Conservation (phyloP, 2,329 filamentous ascomycete genomes). For the Fusarium pilosicola region DNA sequence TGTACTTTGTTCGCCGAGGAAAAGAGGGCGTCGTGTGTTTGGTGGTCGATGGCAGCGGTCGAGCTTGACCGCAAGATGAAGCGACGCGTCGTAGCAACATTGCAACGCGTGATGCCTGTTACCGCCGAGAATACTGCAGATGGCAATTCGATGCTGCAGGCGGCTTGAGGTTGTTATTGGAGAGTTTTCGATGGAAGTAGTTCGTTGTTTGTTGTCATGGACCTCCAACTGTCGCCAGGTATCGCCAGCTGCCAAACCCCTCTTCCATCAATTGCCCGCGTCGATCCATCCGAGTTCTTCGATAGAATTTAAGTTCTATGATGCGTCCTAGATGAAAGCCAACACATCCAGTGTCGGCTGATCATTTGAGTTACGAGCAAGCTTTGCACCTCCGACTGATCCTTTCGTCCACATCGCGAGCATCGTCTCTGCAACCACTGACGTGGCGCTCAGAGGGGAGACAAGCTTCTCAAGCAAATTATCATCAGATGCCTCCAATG, state of each 20-base stretch:
- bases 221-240: neutral
- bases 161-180: neutral
- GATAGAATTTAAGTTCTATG: neutral
- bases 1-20: neutral
- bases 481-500: neutral
- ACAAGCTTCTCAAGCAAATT: neutral
- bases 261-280: too few relatives aligned
- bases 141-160: too few relatives aligned
- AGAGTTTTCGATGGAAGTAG: neutral
- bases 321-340: rapidly evolving
- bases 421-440: neutral
- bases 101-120: rapidly evolving
- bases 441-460: neutral
- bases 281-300: neutral
- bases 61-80: neutral
- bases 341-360: neutral
- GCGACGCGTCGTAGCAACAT: neutral
- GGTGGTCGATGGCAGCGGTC: neutral
- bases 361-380: neutral
- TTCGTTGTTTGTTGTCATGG: neutral
- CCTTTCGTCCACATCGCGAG: neutral
- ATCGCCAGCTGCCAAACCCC: neutral
- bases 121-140: too few relatives aligned
- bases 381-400: neutral
- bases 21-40: neutral